A percentile compares a stretch with the other conserved stretches of the same genome.
These are phyloP conservation scores for Musa schizocarpa DNA, from an alignment of 176 grass and related monocot species.

Conservation along the genomic window DNA sequence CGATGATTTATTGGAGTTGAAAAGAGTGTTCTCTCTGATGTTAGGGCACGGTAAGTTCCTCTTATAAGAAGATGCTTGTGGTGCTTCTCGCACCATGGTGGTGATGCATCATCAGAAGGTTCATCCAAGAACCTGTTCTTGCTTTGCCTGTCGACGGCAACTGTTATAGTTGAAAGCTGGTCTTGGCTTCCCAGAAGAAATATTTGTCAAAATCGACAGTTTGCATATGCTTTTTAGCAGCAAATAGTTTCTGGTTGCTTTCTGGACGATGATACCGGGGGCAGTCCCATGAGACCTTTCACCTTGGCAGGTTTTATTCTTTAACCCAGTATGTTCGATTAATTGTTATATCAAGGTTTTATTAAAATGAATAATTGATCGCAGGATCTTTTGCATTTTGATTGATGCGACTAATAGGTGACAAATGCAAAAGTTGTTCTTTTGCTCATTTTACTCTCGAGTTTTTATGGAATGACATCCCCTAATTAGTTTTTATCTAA, in stretches of 20 bases:
- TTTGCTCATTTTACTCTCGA: neutral
- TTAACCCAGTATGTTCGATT: neutral
- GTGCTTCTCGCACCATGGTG: neutral
- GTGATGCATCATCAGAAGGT: neutral
- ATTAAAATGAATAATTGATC: no score
- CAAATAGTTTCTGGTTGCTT: neutral
- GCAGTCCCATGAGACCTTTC: neutral
- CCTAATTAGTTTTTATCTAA: no score
- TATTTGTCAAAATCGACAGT: neutral
- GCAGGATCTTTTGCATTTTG: neutral
- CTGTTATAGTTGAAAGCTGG: neutral
- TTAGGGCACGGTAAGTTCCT: slow-evolving; percentile 11
- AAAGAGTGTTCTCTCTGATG: slow-evolving; percentile 43
- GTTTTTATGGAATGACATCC: neutral
- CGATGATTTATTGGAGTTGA: slow-evolving; percentile 35
- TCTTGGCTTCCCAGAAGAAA: neutral
- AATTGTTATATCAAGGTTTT: neutral
- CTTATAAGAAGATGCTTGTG: neutral
- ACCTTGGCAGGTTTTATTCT: neutral
- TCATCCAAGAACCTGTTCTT: neutral
- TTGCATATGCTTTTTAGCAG: neutral
- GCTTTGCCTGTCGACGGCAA: neutral
- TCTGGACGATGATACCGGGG: neutral
- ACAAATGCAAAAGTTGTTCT: neutral
- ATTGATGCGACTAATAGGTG: neutral